Evolutionary conservation across 2,329 filamentous ascomycete species (phyloP), one percentile per base, ranked within the genome.

Genomic region (Sarocladiaceae sp.): DNA sequence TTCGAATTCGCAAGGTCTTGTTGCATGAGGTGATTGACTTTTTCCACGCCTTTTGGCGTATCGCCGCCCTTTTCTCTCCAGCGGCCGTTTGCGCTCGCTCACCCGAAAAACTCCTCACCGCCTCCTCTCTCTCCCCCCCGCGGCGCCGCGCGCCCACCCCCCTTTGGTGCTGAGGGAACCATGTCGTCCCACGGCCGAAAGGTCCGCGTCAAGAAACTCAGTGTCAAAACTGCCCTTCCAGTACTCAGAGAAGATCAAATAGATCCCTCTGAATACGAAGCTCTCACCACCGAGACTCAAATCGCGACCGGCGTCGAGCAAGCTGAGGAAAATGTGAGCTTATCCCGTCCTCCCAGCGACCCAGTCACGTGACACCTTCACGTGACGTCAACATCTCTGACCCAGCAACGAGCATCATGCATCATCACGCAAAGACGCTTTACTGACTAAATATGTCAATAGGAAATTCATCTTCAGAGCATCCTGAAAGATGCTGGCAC

Each of bases 241-340:
- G 83, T 98, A 57, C 78, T 96, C 60, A 81, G 85, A 64, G 91
- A 97, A 70, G 78, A 88, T 66, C 87, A 97, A 62, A 85, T 97
- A 68, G 89, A 96, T 62, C 76, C 84, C 60, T 78, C 75, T 59
- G 80, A 89, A 67, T 95, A 96, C 66, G 88, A 95, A 68, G 80
- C 86, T 58, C 82, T 91, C 62, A 85, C 85, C 55, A 84, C 85
- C 63, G 77, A 87, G 79, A 72, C 81, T 75, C 69, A 88, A 83
- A 88, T 96, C 62, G 89, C 93, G 62, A 96, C 90, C 54, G 93
- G 93, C 67, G 93, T 98, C 57, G 93, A 98, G 68, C 90, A 95
- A 64, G 87, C 83, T 53, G 93, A 98, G 70, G 90, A 97, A 80
- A 91, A 91, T 72, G 93, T 96, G 69, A 81, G 89, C 87, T 51